phyloP scores from a whole-genome alignment of 129 eudicot genomes.

The Flaveria brownii region DNA sequence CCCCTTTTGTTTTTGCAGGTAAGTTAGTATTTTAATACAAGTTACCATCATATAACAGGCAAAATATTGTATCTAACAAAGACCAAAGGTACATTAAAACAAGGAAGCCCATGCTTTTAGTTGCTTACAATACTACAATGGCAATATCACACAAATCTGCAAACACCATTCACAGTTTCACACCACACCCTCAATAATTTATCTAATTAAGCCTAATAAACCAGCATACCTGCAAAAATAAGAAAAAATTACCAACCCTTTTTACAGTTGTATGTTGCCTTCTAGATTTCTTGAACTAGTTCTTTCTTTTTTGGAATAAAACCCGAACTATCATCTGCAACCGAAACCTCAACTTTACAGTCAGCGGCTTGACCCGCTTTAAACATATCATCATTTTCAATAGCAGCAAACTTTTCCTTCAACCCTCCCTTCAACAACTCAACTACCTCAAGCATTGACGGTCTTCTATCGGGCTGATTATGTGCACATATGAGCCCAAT shows the following conservation, averaged over 20 bases:
- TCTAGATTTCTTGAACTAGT: neutral
- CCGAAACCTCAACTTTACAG: constrained; percentile 36
- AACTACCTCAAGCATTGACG: constrained; percentile 49
- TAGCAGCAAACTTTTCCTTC: constrained; percentile 53
- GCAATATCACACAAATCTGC: constrained; percentile 7
- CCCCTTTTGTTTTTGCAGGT: neutral
- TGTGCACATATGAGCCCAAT: constrained; percentile 77
- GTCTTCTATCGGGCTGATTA: constrained; percentile 73
- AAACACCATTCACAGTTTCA: constrained; percentile 9
- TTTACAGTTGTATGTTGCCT: constrained; percentile 19
- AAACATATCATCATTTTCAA: constrained; percentile 75
- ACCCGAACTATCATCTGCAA: constrained; percentile 24
- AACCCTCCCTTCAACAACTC: constrained; percentile 57
- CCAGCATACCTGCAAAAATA: constrained; percentile 7
- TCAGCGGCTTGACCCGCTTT: constrained; percentile 27
- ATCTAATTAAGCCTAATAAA: neutral
- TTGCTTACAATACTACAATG: neutral
- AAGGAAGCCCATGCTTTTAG: neutral
- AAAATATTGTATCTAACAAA: constrained; percentile 1
- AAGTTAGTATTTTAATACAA: neutral
- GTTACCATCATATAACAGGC: neutral
- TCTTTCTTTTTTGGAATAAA: neutral
- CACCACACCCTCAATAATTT: constrained; percentile 17
- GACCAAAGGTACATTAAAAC: neutral
- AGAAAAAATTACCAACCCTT: neutral